Evolutionary conservation across 805 yeast genomes (phyloP), one percentile per base, ranked within the genome.

Genomic region (Kluyveromyces wickerhamii): DNA sequence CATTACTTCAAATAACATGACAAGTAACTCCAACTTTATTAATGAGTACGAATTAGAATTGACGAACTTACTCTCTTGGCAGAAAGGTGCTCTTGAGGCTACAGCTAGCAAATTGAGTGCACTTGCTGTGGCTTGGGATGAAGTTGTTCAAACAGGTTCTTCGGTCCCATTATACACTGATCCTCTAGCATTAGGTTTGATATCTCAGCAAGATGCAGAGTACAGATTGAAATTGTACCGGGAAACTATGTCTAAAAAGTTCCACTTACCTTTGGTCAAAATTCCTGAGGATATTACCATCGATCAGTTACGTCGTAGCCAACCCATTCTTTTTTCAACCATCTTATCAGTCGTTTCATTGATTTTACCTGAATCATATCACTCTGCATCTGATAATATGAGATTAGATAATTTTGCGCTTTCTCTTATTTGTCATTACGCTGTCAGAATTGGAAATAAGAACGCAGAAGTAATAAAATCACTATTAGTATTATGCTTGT

Each of bases 391-490:
- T 15, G 53, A 54, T 8, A 67, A 71, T 27, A 51, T 77, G 43
- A 54, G 58, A 24, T 51, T 79, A 24, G 77, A 80, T 49, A 66
- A 69, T 42, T 64, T 69, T 36, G 73, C 80, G 12, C 52, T 75
- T 14, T 64, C 65, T 47, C 50, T 73, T 18, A 49, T 77, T 11
- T 54, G 74, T 8, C 60, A 70, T 32, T 88, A 85, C 48, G 69
- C 79, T 8, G 57, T 86, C 57, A 67, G 79, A 7, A 64, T 71
- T 17, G 95, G 95, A 13, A 67, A 73, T 36, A 87, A 84, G 59
- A 69, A 77, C 5, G 57, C 77, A 12, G 88, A 84, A 52, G 57
- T 84, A 23, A 60, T 86, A 25, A 77, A 79, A 52, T 62, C 78
- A 13, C 60, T 82, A 32, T 51, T 81, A 13, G 48, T 83, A 5